Base-by-base conservation (phyloP, 2,329 filamentous ascomycete species). In the Cryoendolithus antarcticus region DNA sequence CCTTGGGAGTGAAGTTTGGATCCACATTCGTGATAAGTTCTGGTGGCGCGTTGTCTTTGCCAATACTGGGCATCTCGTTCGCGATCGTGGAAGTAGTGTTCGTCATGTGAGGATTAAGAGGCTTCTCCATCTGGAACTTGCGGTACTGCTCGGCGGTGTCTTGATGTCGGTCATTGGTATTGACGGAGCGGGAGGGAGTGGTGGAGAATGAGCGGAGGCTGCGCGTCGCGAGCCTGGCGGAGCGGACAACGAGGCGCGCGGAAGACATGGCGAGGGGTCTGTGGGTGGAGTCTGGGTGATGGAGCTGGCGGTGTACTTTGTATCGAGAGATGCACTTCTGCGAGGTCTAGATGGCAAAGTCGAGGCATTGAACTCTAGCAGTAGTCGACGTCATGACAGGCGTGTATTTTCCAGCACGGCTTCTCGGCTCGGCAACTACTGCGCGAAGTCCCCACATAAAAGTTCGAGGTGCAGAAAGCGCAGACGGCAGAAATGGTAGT, bases 11-110 rank as follows among this genome's bases (percentile, higher is more conserved):
- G 54, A 72, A 79, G 35, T 71, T 62, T 9, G 64, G 60, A 48
- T 78, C 71, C 38, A 70, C 67, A 12, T 68, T 69, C 48, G 65
- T 70, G 47, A 80, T 58, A 44, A 80, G 54, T 56, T 80, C 77
- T 2, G 77, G 76, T 6, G 76, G 75, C 19, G 71, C 53, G 9
- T 65, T 65, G 46, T 73, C 67, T 38, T 65, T 63, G 43, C 76
- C 77, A 15, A 77, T 65, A 30, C 62, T 70, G 15, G 75, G 75
- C 64, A 77, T 75, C 47, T 75, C 70, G 52, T 77, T 77, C 41
- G 70, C 65, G 52, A 77, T 73, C 9, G 75, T 78, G 6, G 74
- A 77, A 38, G 65, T 78, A 1, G 74, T 77, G 57, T 78, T 78
- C 28, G 76, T 76, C 56, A 80, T 61, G 50, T 75, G 71, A 13